Conservation (phyloP, 78 protist species). For the Dictyostelium discoideum region dicty_2.7 NC_007089.4:3006501-3007000, state of each 20-base stretch:
- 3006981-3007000: neutral
- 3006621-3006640: neutral
- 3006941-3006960: too few species aligned
- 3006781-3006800: neutral
- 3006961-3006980: neutral
- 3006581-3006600: neutral
- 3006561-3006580: conserved; percentile 16
- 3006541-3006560: neutral
- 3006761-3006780: conserved; percentile 2
- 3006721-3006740: neutral
- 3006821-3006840: conserved; percentile 14
- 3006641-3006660: neutral
- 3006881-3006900: conserved; percentile 84
- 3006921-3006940: conserved; percentile 79
- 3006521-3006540: neutral
- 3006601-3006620: neutral
- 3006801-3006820: neutral
- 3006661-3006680: neutral
- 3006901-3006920: conserved; percentile 81
- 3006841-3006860: neutral
- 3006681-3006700: neutral
- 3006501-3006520: conserved; percentile 35
- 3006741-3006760: neutral
- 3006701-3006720: neutral
- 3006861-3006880: conserved; percentile 54